phyloP scores from a whole-genome alignment of 2,329 filamentous ascomycete genomes.

The Thielaviopsis ethacetica region DNA sequence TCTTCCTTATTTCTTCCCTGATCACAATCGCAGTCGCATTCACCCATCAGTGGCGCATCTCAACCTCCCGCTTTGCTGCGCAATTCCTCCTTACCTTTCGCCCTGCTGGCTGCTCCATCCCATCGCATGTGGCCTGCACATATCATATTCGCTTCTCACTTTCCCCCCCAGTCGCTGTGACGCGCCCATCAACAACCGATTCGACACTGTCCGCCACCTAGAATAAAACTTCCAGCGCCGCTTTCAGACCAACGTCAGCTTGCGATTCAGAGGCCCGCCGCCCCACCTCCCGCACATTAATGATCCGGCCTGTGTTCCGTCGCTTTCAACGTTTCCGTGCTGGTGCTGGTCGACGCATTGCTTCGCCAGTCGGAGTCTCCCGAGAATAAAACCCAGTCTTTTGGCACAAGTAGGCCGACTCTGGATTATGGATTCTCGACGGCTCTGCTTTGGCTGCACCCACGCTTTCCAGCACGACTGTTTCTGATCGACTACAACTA shows the following conservation, averaged over 20 bases:
- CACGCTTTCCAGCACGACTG: slow-evolving; percentile 6
- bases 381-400: slow-evolving; percentile 3
- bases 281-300: slow-evolving; percentile 1
- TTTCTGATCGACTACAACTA: slow-evolving; percentile 2
- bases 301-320: slow-evolving; percentile 1
- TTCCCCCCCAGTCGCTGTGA: not conserved
- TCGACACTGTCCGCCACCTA: not conserved
- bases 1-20: not conserved
- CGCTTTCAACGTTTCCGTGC: slow-evolving; percentile 1
- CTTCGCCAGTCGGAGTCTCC: slow-evolving; percentile 1
- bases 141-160: not conserved
- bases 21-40: not conserved
- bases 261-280: not conserved
- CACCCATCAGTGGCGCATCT: not conserved
- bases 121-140: not conserved
- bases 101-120: not conserved
- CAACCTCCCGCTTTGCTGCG: not conserved
- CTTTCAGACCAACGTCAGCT: not conserved
- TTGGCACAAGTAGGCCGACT: slow-evolving; percentile 7
- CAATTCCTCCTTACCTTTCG: not conserved
- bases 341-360: slow-evolving; percentile 7
- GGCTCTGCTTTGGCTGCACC: slow-evolving; percentile 8
- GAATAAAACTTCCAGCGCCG: not conserved
- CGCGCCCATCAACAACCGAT: not conserved
- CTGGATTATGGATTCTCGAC: slow-evolving; percentile 12